Conservation (phyloP, 2,329 filamentous ascomycete genomes). For the Verticillium isaacii region DNA sequence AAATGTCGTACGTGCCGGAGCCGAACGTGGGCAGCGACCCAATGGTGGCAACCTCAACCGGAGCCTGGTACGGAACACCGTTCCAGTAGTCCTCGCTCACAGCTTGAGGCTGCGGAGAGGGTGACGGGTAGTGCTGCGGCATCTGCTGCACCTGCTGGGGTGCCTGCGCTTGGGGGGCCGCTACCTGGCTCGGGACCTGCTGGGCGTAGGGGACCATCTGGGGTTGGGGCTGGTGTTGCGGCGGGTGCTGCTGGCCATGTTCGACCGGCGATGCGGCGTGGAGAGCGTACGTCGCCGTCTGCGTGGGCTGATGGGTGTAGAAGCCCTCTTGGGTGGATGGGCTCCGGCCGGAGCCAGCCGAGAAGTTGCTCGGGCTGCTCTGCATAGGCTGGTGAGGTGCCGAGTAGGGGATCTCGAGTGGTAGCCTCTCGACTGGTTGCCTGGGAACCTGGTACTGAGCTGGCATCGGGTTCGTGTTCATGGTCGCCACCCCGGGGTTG, state of each 20-base stretch:
- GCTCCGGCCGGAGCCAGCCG: slow-evolving; percentile 48
- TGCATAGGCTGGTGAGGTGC: slow-evolving; percentile 45
- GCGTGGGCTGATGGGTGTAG: slow-evolving; percentile 51
- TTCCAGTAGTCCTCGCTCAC: slow-evolving; percentile 47
- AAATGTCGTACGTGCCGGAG: slow-evolving; percentile 46
- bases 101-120: slow-evolving; percentile 31
- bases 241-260: slow-evolving; percentile 29
- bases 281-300: slow-evolving; percentile 42
- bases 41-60: slow-evolving; percentile 52
- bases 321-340: slow-evolving; percentile 49
- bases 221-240: slow-evolving; percentile 31
- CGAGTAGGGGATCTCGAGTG: slow-evolving; percentile 48
- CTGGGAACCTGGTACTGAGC: slow-evolving; percentile 48
- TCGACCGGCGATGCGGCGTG: slow-evolving; percentile 44
- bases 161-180: neutral
- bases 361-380: slow-evolving; percentile 56
- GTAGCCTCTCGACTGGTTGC: slow-evolving; percentile 36
- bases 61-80: slow-evolving; percentile 46
- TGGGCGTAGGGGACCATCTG: slow-evolving; percentile 28
- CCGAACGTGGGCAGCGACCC: slow-evolving; percentile 46
- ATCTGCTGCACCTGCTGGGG: slow-evolving; percentile 24
- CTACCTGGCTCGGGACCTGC: slow-evolving; percentile 20
- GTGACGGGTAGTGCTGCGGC: slow-evolving; percentile 17
- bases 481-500: slow-evolving; percentile 57
- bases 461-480: slow-evolving; percentile 49